Base-by-base conservation (phyloP, 2,329 filamentous ascomycete genomes). In the Rhynchosporium graminicola region DNA sequence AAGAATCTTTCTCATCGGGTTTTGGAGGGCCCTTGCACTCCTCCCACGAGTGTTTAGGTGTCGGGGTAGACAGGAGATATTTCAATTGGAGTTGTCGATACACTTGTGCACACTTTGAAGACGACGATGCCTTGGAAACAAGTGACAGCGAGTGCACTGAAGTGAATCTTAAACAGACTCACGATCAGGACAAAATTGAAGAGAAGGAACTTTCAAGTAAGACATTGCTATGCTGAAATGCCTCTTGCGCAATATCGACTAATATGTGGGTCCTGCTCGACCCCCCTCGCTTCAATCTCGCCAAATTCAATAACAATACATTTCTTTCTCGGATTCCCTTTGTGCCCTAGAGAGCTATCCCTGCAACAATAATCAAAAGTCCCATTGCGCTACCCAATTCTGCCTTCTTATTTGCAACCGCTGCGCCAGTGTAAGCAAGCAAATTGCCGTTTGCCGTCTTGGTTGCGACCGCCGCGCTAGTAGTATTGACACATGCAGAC, bases 1-100 rank as follows among this genome's bases (percentile, higher is more conserved):
- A n/a, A 54, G 36, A 10, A 50, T 60, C 20, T 13, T 28, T 60
- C 6, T 42, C 40, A 31, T 47, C 48, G 15, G 31, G 48, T 40
- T 42, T 40, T 46, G 58, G 58, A 20, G 40, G 50, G 58, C 42
- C 20, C 7, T 36, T 28, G 20, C 8, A 42, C 20, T 48, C 3
- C 12, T 9, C 2, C 26, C 3, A 29, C 10, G 20, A 20, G 20
- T 20, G 20, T 20, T 20, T 20, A 20, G 20, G 20, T 20, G 20
- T 20, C 20, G 20, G 20, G 20, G 20, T 20, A 20, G 20, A 20
- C 20, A 20, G 20, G 20, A 20, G 20, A 20, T 20, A 20, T 20
- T 20, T 20, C 20, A 20, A 20, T 20, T 1, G 20, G 20, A 20
- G 20, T 20, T 20, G 20, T 20, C 20, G 20, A 20, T 20, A 20